phyloP scores from a whole-genome alignment of 1,139 yeast genomes.

The Suhomyces coccinellae region DNA sequence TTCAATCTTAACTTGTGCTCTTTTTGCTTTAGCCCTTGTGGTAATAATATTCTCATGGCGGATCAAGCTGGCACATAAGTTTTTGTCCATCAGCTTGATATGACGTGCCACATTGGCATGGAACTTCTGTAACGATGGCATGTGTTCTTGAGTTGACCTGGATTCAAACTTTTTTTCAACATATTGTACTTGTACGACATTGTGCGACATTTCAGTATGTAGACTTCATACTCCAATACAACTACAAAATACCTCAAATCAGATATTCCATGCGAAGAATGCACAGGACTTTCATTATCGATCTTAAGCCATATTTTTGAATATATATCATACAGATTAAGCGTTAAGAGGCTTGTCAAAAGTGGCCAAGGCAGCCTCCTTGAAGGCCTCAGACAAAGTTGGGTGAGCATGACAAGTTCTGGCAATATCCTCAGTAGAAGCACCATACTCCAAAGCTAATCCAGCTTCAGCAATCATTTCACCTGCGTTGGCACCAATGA shows the following conservation, averaged over 20 bases:
- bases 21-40: constrained; percentile 46
- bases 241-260: too few species aligned
- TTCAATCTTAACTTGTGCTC: constrained; percentile 49
- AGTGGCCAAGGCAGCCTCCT: constrained; percentile 95
- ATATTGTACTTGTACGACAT: constrained; percentile 2
- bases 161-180: constrained; percentile 2
- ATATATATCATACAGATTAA: constrained; percentile 29
- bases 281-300: neutral
- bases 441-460: constrained; percentile 97
- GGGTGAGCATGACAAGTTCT: constrained; percentile 99
- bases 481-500: constrained; percentile 98
- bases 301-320: neutral
- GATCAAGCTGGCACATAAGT: constrained; percentile 46
- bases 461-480: constrained; percentile 99
- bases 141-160: constrained; percentile 12
- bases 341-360: constrained; percentile 88
- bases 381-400: constrained; percentile 95
- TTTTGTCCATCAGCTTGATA: constrained; percentile 48
- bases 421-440: constrained; percentile 95
- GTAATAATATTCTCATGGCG: constrained; percentile 50
- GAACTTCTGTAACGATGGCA: constrained; percentile 48
- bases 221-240: neutral
- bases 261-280: too few species aligned
- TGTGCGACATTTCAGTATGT: constrained; percentile 4
- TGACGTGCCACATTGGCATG: constrained; percentile 48